Evolutionary conservation across 2,329 filamentous ascomycete genomes (phyloP), one percentile per base, ranked within the genome.

Genomic region (Trematosphaeria pertusa): DNA sequence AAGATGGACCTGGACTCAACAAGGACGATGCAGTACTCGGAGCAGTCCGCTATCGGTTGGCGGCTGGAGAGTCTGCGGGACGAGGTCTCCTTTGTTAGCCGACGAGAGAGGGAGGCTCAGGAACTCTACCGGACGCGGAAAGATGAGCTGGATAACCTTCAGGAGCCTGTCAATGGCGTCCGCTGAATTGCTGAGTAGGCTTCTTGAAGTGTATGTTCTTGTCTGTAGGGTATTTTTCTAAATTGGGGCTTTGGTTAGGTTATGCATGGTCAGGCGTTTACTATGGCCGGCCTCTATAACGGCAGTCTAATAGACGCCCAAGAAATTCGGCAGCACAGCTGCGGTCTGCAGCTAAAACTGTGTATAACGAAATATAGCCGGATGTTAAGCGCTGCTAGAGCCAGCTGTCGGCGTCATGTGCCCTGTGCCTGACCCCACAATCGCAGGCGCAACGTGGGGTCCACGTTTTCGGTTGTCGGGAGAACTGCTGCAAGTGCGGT

Each of bases 21-120:
- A 73, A 82, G 82, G 58, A 88, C 87, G 5, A 78, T 96, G 50
- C 86, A 89, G 56, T 84, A 89, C 30, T 88, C 85, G 0, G 94
- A 99, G 70, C 85, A 93, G 52, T 86, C 86, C 4, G 89, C 88
- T 0, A 81, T 97, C 47, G 78, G 79, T 35, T 81, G 85, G 44
- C 81, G 94, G 21, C 75, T 97, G 41, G 88, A 88, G 57, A 80
- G 81, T 9, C 74, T 97, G 46, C 83, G 91, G 39, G 87, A 89
- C n/a, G 91, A 97, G 70, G 91, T 96, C 17, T 82, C 79, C 5
- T 89, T 89, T 60, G 82, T 97, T 8, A 89, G 85, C 58, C 84
- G 84, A 60, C 80, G 93, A 53, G 93, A 97, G 76, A 81, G 92
- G 48, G 91, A 97, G 74, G 91, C 91, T 5, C 94, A 99, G 74